Conservation (phyloP, 108 stramenopile genomes). For the Nitzschia palea region DNA sequence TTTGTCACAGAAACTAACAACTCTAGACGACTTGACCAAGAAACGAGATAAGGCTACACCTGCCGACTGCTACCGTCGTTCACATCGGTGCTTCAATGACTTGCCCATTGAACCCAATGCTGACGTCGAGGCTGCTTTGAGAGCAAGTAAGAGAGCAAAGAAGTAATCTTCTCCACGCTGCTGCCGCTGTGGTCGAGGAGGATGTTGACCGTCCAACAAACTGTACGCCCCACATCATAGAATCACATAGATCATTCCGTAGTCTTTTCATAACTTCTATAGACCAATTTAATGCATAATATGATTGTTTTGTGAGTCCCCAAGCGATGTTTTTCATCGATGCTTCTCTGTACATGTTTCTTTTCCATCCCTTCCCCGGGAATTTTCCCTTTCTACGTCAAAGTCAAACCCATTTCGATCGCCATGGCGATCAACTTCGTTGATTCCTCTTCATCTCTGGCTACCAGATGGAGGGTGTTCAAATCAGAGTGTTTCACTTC, state of each 20-base stretch:
- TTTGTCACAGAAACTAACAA: no score
- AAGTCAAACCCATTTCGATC: constrained; percentile 22
- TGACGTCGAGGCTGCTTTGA: neutral
- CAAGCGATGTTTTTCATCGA: no score
- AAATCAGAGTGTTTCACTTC: constrained; percentile 38
- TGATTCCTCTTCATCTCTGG: constrained; percentile 31
- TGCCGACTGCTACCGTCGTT: neutral
- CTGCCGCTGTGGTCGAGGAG: no score
- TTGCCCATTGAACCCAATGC: neutral
- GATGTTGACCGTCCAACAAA: no score
- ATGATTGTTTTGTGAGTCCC: no score
- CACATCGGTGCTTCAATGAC: neutral
- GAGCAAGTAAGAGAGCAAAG: constrained; percentile 1
- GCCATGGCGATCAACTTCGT: constrained; percentile 41
- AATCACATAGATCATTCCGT: no score
- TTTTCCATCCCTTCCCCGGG: neutral
- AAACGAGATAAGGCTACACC: constrained; percentile 1
- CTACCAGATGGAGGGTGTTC: constrained; percentile 29
- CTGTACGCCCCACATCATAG: no score
- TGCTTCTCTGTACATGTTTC: no score
- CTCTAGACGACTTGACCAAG: neutral
- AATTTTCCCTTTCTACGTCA: constrained; percentile 18
- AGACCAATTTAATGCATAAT: no score
- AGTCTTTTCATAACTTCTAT: no score
- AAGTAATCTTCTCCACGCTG: no score